These are phyloP conservation scores for Phytopythium delawarense DNA, from an alignment of 352 stramenopile species.

Conservation along the genomic window DNA sequence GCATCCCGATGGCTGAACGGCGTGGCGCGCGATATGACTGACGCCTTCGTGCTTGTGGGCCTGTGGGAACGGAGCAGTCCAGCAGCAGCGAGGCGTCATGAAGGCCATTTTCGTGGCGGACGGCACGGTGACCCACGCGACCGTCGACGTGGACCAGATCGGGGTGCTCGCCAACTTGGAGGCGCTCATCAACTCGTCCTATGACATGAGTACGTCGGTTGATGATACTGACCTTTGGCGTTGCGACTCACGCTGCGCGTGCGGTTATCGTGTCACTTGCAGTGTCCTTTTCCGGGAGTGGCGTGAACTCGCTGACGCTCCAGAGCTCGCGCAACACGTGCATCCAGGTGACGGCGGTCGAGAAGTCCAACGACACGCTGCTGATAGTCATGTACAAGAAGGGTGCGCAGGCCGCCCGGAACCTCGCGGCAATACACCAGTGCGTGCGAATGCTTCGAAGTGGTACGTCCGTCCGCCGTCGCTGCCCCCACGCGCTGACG, in stretches of 20 bases:
- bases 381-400: slow-evolving; percentile 89
- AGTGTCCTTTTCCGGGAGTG: slow-evolving; percentile 84
- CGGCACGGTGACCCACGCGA: slow-evolving; percentile 73
- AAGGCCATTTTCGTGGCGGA: slow-evolving; percentile 90
- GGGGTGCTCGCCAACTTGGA: slow-evolving; percentile 89
- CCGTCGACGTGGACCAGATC: slow-evolving; percentile 87
- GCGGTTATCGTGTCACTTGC: background rate
- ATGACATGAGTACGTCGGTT: slow-evolving; percentile 74
- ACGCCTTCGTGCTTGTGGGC: background rate
- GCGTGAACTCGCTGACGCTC: slow-evolving; percentile 83
- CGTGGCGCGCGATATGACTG: background rate
- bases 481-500: background rate
- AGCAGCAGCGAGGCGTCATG: slow-evolving; percentile 85
- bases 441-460: slow-evolving; percentile 74
- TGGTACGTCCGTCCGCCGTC: slow-evolving; percentile 34
- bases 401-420: slow-evolving; percentile 49
- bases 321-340: slow-evolving; percentile 81
- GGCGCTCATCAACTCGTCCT: slow-evolving; percentile 77
- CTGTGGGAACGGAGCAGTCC: slow-evolving; percentile 37
- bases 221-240: background rate
- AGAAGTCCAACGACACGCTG: slow-evolving; percentile 57
- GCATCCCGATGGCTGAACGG: background rate
- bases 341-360: slow-evolving; percentile 85
- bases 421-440: slow-evolving; percentile 76
- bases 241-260: background rate